These are phyloP conservation scores for Butyriboletus appendiculatus DNA, from an alignment of 1,284 basidiomycete species.

Conservation along the genomic window DNA sequence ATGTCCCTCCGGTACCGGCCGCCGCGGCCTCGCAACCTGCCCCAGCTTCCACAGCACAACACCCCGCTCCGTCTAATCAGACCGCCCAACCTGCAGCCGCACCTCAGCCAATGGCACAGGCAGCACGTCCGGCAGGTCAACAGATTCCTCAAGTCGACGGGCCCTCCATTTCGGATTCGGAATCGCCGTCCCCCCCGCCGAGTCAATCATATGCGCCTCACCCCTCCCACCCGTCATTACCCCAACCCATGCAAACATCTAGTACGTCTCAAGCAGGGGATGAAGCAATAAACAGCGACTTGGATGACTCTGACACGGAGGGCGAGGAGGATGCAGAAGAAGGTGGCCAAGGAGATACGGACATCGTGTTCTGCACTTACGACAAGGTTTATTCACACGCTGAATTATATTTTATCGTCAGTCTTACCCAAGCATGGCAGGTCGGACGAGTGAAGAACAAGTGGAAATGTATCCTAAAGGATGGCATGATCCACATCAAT, in stretches of 20 bases:
- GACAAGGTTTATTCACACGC: constrained; percentile 75
- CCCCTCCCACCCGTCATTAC: constrained; percentile 57
- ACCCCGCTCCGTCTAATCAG: constrained; percentile 18
- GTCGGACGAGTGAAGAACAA: constrained; percentile 99
- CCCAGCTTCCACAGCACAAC: constrained; percentile 17
- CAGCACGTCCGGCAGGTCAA: constrained; percentile 27
- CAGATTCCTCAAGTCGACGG: constrained; percentile 73
- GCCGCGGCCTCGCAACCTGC: constrained; percentile 14
- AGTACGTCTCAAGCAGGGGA: constrained; percentile 45
- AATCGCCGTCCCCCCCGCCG: constrained; percentile 62
- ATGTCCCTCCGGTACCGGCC: constrained; percentile 18
- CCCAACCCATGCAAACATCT: constrained; percentile 46
- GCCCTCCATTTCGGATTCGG: constrained; percentile 54
- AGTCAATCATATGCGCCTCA: constrained; percentile 62
- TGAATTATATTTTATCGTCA: background rate
- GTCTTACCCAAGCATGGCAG: constrained; percentile 41
- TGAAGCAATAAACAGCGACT: constrained; percentile 94
- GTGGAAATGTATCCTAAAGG: constrained; percentile 99
- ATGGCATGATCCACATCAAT: constrained; percentile 97
- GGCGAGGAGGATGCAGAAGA: constrained; percentile 77
- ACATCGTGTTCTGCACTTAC: constrained; percentile 98
- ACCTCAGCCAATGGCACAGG: constrained; percentile 16
- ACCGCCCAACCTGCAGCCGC: constrained; percentile 1
- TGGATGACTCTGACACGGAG: constrained; percentile 91
- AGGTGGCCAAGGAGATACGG: constrained; percentile 70